Percentiles rank a stretch among this genome's conserved stretches.
These are phyloP conservation scores for Drechmeria coniospora DNA, from an alignment of 2,329 filamentous ascomycete species.

Conservation along the genomic window DNA sequence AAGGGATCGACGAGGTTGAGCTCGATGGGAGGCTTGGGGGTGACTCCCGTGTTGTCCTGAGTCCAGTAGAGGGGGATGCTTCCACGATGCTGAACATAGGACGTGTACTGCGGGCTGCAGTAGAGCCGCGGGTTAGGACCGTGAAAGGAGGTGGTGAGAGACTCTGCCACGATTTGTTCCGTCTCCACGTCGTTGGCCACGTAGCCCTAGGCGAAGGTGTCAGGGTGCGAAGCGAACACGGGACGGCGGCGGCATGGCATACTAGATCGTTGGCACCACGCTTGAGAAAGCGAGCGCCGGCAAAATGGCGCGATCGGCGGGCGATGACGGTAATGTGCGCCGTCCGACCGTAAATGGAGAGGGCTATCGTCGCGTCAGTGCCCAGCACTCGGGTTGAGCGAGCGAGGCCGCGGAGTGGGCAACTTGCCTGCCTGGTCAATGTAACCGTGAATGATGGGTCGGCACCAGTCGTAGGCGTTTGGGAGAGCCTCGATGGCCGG, in stretches of 20 bases:
- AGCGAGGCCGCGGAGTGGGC: too few relatives aligned
- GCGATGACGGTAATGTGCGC: slow-evolving; percentile 92
- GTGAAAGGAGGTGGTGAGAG: slow-evolving; percentile 89
- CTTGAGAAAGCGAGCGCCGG: slow-evolving; percentile 86
- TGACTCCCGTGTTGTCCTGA: slow-evolving; percentile 87
- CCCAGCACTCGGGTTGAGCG: neutral
- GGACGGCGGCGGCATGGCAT: too few relatives aligned
- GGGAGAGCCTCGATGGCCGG: slow-evolving; percentile 57
- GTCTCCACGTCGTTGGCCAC: slow-evolving; percentile 98
- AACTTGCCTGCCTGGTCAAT: slow-evolving; percentile 66
- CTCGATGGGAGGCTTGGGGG: slow-evolving; percentile 91
- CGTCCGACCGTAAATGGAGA: slow-evolving; percentile 73
- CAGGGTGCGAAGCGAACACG: too few relatives aligned
- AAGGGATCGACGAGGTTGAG: slow-evolving; percentile 93
- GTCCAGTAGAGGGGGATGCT: slow-evolving; percentile 97
- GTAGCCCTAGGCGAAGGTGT: too few relatives aligned
- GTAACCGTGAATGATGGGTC: slow-evolving; percentile 90
- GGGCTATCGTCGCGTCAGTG: slow-evolving; percentile 22
- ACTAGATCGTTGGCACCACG: slow-evolving; percentile 78
- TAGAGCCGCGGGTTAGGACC: slow-evolving; percentile 74
- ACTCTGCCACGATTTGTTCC: slow-evolving; percentile 93
- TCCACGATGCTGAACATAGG: slow-evolving; percentile 89
- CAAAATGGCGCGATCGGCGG: slow-evolving; percentile 80
- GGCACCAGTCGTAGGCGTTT: slow-evolving; percentile 87
- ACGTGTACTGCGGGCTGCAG: slow-evolving; percentile 82